Evolutionary conservation across 768 basidiomycete genomes (phyloP), one percentile per base, ranked within the genome.

Genomic region (Suillus placidus): DNA sequence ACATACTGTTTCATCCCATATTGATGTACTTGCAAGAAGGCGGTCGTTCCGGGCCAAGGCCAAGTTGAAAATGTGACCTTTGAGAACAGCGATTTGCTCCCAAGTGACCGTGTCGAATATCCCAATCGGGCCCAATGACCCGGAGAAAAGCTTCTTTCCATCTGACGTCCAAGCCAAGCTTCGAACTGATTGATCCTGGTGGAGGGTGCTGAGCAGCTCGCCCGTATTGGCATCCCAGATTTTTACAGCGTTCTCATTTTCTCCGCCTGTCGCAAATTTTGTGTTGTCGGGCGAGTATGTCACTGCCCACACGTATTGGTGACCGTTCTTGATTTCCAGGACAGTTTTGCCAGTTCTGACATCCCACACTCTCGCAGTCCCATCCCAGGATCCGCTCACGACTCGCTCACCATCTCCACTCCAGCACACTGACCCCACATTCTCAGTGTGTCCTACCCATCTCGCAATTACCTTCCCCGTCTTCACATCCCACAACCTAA

Each of bases 401-500:
- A 49, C 47, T 23, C 23, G 23, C 23, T 23, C 23, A 49, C 47
- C 47, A 49, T 49, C 47, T 26, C 23, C 47, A 49, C 23, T 49
- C 47, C 47, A 49, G 47, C 47, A 49, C 12, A 49, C 47, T 26
- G 47, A 49, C 13, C 12, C 23, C 23, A 49, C 47, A 49, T 23
- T 13, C 23, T 49, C 47, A 49, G n/a, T 49, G 23, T 49, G 47
- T 12, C 47, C 47, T 13, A 23, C 5, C 47, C 47, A 49, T 49
- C 12, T 49, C 1, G 23, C 23, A 6, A 47, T 13, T 4, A 56
- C 20, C 23, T 79, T 78, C 67, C 81, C 81, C 7, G 45, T 64
- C 30, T 60, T 54, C 1, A 55, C 23, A 30, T 69, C 43, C 68
- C 68, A 69, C 30, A 69, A 10, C 18, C 68, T 64, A 20, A 69